Evolutionary conservation across 2,329 filamentous ascomycete species (phyloP).

Genomic region (Paecilomyces sp.): DNA sequence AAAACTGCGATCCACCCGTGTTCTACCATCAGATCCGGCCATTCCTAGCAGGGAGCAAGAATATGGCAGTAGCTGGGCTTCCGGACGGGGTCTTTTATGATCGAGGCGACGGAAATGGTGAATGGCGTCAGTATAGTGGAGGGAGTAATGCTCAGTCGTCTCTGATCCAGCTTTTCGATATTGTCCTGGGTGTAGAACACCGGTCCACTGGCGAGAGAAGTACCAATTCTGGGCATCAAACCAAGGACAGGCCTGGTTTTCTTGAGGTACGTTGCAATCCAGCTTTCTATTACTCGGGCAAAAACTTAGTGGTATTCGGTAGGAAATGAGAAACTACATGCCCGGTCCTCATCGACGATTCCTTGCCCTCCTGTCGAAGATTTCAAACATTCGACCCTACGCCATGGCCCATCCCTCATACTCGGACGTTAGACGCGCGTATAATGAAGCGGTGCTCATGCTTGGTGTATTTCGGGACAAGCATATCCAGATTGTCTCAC

Average conservation of each 20-base stretch:
- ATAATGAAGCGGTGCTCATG: slow-evolving; percentile 39
- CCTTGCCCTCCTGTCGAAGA: slow-evolving; percentile 37
- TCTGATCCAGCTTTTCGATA: slow-evolving; percentile 48
- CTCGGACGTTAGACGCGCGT: slow-evolving; percentile 33
- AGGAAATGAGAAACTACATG: slow-evolving; percentile 51
- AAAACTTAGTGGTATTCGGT: slow-evolving; percentile 3
- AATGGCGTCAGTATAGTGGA: slow-evolving; percentile 46
- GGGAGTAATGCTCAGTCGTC: slow-evolving; percentile 52
- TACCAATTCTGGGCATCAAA: slow-evolving; percentile 10
- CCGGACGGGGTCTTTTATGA: slow-evolving; percentile 49
- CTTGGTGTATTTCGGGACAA: slow-evolving; percentile 43
- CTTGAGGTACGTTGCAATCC: slow-evolving; percentile 14
- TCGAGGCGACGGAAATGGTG: slow-evolving; percentile 39
- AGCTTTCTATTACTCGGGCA: background rate
- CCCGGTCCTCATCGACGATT: slow-evolving; percentile 47
- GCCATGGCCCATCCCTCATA: slow-evolving; percentile 28
- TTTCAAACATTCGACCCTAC: slow-evolving; percentile 41
- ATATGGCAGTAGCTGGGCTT: slow-evolving; percentile 45
- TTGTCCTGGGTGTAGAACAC: slow-evolving; percentile 46
- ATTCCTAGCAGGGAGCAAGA: slow-evolving; percentile 47
- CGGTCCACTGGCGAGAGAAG: slow-evolving; percentile 28
- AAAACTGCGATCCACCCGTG: slow-evolving; percentile 40
- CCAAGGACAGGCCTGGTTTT: slow-evolving; percentile 19
- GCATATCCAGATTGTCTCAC: slow-evolving; percentile 47
- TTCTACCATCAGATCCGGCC: slow-evolving; percentile 49